Evolutionary conservation across 441 rosid genomes (phyloP).

Genomic region (Metrosideros polymorpha): DNA sequence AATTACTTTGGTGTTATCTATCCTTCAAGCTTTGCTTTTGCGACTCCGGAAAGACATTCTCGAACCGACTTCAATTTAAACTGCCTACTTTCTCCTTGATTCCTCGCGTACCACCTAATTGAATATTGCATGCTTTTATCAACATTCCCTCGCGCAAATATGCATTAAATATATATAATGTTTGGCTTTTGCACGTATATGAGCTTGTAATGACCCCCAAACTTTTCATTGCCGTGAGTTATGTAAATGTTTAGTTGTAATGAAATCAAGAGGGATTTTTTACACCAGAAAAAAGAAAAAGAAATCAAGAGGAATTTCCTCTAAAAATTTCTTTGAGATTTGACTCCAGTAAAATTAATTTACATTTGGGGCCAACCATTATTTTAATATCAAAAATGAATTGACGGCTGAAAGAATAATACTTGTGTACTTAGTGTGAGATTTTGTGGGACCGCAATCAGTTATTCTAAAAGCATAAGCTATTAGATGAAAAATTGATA

Average conservation of each 20-base stretch:
- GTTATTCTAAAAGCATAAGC: too few species aligned
- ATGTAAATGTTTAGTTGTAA: not conserved
- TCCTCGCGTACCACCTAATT: not conserved
- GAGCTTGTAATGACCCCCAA: not conserved
- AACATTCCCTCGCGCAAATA: not conserved
- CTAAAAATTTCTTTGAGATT: not conserved
- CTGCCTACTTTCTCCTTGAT: not conserved
- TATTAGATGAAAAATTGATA: too few species aligned
- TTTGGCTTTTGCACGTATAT: not conserved
- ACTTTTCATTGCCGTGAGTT: not conserved
- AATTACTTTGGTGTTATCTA: not conserved
- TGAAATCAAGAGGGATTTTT: not conserved
- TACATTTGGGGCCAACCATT: not conserved
- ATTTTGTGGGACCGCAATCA: too few species aligned
- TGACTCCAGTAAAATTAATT: not conserved
- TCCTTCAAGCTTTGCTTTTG: not conserved
- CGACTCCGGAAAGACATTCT: not conserved
- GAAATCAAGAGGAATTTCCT: not conserved
- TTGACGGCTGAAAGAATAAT: not conserved
- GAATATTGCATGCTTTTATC: not conserved
- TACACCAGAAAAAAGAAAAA: too few species aligned
- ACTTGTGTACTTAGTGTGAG: too few species aligned
- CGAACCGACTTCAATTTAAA: not conserved
- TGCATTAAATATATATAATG: not conserved
- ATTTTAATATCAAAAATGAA: not conserved